These are phyloP conservation scores for Prunus mume DNA, from an alignment of 306 rosid species.

Conservation along the genomic window DNA sequence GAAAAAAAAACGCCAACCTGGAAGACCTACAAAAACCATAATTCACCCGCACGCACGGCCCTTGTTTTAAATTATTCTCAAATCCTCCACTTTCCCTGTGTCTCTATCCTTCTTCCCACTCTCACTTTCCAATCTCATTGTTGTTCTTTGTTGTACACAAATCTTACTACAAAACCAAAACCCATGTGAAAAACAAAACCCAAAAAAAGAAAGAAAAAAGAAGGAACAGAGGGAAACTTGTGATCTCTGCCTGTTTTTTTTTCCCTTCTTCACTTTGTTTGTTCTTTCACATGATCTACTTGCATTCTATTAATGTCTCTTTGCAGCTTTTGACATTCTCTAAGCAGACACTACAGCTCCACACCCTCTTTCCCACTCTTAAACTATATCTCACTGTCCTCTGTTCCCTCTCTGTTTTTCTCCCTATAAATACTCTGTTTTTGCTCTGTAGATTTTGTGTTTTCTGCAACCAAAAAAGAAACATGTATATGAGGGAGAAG, in stretches of 20 bases:
- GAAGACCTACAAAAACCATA: conserved; percentile 28
- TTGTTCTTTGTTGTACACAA: conserved; percentile 35
- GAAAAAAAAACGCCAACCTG: not conserved
- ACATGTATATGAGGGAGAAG: conserved; percentile 39
- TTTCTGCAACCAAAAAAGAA: not conserved
- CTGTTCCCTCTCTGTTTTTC: not conserved
- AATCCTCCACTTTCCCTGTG: conserved; percentile 7
- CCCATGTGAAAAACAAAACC: not conserved
- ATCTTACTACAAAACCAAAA: conserved; percentile 23
- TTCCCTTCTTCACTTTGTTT: not conserved
- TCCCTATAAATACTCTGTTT: conserved; percentile 21
- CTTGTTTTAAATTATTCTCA: not conserved
- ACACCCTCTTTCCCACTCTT: conserved; percentile 22
- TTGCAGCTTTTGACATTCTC: conserved; percentile 56
- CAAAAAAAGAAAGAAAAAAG: conserved; percentile 7
- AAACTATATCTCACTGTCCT: conserved; percentile 10
- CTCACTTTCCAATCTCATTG: conserved; percentile 21
- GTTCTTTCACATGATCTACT: conserved; percentile 43
- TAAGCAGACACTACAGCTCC: conserved; percentile 58
- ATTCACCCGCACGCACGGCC: conserved; percentile 66
- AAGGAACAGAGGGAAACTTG: not conserved
- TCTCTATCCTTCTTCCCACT: conserved; percentile 1
- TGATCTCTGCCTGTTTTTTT: not conserved
- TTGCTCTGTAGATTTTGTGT: not conserved
- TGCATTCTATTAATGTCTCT: conserved; percentile 31